A percentile compares a stretch with the other conserved stretches of the same genome.
These are phyloP conservation scores for Trametes sp. DNA, from an alignment of 1,284 basidiomycete genomes.

Conservation along the genomic window DNA sequence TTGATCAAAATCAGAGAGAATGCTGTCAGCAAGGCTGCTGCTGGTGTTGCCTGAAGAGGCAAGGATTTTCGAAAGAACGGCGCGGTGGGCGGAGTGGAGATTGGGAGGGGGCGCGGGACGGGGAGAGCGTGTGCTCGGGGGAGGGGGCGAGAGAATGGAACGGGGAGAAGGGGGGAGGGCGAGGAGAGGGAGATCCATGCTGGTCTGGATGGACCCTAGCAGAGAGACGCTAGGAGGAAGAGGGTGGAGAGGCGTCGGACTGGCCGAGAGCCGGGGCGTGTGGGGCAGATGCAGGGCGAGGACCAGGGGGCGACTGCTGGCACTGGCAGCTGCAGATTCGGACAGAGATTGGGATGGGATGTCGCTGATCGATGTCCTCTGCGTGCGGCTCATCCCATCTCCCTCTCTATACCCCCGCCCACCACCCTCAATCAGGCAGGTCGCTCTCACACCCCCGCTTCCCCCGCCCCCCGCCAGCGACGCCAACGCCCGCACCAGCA, in stretches of 20 bases:
- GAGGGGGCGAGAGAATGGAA: not conserved
- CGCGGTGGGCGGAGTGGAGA: not conserved
- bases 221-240: not conserved
- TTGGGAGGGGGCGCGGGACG: not conserved
- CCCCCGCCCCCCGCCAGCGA: slow-evolving; percentile 5
- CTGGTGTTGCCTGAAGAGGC: slow-evolving; percentile 1
- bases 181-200: not conserved
- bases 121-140: slow-evolving; percentile 1
- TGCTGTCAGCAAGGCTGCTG: not conserved
- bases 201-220: not conserved
- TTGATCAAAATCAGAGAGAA: slow-evolving; percentile 12
- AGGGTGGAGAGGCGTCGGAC: not conserved
- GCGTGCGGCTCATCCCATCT: slow-evolving; percentile 8
- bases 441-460: slow-evolving; percentile 28
- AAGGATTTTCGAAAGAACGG: slow-evolving; percentile 9
- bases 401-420: slow-evolving; percentile 12
- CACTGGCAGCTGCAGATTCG: too few species aligned
- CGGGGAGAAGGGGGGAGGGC: not conserved
- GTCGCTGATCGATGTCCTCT: slow-evolving; percentile 15
- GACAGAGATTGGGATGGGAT: not conserved
- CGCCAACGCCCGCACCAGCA: slow-evolving; percentile 5
- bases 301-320: slow-evolving; percentile 9
- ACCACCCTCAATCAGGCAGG: slow-evolving; percentile 22
- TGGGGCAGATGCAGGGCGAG: not conserved
- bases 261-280: not conserved